Evolutionary conservation across 352 stramenopile species (phyloP), one percentile per base, ranked within the genome.

Genomic region (Phytophthora palmivora): DNA sequence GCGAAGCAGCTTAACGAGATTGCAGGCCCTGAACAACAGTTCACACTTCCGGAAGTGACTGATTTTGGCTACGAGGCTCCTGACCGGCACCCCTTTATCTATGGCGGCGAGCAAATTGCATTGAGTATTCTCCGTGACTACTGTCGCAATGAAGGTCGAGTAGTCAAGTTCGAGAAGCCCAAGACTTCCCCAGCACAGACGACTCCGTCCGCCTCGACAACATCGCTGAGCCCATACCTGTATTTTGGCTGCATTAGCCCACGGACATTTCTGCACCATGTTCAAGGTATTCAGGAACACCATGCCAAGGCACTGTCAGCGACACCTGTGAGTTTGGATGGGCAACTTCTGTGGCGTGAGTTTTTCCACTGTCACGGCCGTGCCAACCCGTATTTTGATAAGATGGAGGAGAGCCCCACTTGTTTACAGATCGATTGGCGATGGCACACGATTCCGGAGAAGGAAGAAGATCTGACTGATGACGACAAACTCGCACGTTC

Each of bases 151-250:
- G 73, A 88, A 77, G 83, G 74, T 2, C 97, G 91, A 59, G 89
- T 98, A 11, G 83, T 91, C 22, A 92, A 83, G 26, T 99, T 99
- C 72, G 94, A 98, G 69, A 99, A 99, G 67, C 97, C 97, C 26
- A 98, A 99, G 67, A 99, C 96, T 2, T 91, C 80, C 3, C 96
- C 95, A 2, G 96, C 89, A 32, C 87, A 97, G 50, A 91, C 93
- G 38, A 58, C 73, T 8, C 81, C 95, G 21, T 89, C 84, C 34
- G 82, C 94, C 21, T 97, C 91, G n/a, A 99, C 97, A 11, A 99
- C 97, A n/a, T 93, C 87, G 45, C 72, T 99, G 10, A 97, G 81
- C 61, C 94, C 97, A 33, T 99, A 98, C 70, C 63, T 99, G 57
- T 97, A 90, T 60, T 91, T 97, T 58, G 96, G 96, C 12, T 99